A percentile compares a stretch with the other conserved stretches of the same genome.
phyloP scores from a whole-genome alignment of 2,329 filamentous ascomycete genomes.

The Pseudohalonectria lignicola region DNA sequence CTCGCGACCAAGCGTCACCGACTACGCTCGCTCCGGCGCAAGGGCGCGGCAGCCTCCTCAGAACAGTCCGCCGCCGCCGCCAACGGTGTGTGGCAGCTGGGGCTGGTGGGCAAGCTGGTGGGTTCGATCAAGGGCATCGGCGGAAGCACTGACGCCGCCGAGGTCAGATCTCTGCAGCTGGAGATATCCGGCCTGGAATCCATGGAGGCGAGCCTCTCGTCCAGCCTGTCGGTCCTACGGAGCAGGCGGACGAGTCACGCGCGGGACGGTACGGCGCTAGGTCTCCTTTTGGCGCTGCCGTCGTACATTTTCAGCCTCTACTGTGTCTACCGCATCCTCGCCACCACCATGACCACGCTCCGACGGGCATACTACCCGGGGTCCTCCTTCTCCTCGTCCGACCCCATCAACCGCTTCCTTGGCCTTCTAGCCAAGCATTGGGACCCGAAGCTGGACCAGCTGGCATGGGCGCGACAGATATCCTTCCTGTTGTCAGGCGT shows the following conservation, averaged over 20 bases:
- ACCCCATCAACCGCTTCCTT: conserved; percentile 76
- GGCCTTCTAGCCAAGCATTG: conserved; percentile 73
- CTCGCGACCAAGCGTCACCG: conserved; percentile 63
- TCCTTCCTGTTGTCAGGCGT: conserved; percentile 74
- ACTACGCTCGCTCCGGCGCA: conserved; percentile 55
- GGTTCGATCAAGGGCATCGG: conserved; percentile 24
- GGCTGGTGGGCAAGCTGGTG: conserved; percentile 33
- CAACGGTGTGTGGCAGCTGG: conserved; percentile 17
- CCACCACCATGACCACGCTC: conserved; percentile 57
- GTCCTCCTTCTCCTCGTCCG: conserved; percentile 53
- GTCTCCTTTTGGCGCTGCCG: conserved; percentile 49
- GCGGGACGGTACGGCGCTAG: conserved; percentile 55
- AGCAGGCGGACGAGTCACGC: conserved; percentile 51
- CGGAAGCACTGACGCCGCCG: conserved; percentile 41
- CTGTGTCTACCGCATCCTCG: conserved; percentile 72
- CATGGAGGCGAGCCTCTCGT: conserved; percentile 63
- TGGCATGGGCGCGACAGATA: conserved; percentile 75
- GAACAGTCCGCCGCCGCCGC: conserved; percentile 16
- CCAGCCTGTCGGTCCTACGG: conserved; percentile 53
- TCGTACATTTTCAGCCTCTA: conserved; percentile 67
- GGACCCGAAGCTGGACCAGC: conserved; percentile 72
- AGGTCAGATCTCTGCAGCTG: conserved; percentile 56
- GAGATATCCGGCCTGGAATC: conserved; percentile 72
- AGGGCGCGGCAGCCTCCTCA: conserved; percentile 19
- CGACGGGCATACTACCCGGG: conserved; percentile 42